phyloP scores from a whole-genome alignment of 306 rosid genomes.

The Dryas alaskensis region DNA sequence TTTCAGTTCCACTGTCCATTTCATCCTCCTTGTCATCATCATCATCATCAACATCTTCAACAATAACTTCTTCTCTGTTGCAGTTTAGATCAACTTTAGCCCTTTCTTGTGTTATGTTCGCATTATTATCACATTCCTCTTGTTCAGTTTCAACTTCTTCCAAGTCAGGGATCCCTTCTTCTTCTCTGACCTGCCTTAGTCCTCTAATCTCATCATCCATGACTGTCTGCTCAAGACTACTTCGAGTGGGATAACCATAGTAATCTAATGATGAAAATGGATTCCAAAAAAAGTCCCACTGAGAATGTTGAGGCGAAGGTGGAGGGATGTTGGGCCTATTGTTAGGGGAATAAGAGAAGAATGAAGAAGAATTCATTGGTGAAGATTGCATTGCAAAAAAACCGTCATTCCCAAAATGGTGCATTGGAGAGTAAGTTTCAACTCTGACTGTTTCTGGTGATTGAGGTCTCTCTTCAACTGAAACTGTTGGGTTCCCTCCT shows the following conservation, averaged over 20 bases:
- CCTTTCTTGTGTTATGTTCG: slow-evolving; percentile 46
- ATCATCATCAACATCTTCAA: slow-evolving; percentile 63
- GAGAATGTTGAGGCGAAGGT: slow-evolving; percentile 68
- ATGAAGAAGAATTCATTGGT: slow-evolving; percentile 49
- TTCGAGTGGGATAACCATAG: slow-evolving; percentile 60
- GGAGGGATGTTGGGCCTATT: slow-evolving; percentile 60
- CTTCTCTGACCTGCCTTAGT: slow-evolving; percentile 71
- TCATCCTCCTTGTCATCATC: slow-evolving; percentile 46
- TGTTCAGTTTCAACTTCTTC: slow-evolving; percentile 70
- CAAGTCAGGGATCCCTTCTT: slow-evolving; percentile 87
- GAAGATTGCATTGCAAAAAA: slow-evolving; percentile 58
- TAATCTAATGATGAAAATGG: slow-evolving; percentile 82
- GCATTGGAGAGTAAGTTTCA: slow-evolving; percentile 55
- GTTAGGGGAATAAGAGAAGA: slow-evolving; percentile 64
- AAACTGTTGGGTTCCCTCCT: slow-evolving; percentile 65
- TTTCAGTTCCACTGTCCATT: slow-evolving; percentile 34
- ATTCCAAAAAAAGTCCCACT: slow-evolving; percentile 94
- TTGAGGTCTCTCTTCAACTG: slow-evolving; percentile 76
- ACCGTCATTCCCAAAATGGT: slow-evolving; percentile 59
- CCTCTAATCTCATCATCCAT: slow-evolving; percentile 69
- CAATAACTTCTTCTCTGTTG: slow-evolving; percentile 50
- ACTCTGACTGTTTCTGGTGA: slow-evolving; percentile 68
- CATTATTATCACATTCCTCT: slow-evolving; percentile 41
- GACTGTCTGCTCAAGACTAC: slow-evolving; percentile 42
- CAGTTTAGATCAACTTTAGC: slow-evolving; percentile 34